Conservation (phyloP, 257 asterid species). For the Solanum pennellii region DNA sequence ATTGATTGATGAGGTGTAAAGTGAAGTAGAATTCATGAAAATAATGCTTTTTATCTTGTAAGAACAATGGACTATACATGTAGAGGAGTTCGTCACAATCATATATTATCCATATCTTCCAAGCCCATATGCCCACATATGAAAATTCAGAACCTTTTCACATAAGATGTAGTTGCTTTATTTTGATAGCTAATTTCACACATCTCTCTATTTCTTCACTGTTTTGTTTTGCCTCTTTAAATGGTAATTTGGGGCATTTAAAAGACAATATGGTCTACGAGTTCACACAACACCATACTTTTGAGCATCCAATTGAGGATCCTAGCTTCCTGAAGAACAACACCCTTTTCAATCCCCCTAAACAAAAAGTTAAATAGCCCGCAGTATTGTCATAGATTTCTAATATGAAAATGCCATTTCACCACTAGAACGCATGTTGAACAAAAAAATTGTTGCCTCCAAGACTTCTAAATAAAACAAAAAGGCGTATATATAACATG, state of each 20-base stretch:
- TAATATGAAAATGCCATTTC: not conserved
- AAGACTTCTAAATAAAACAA: too few species aligned
- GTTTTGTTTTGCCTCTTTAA: not conserved
- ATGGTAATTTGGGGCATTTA: not conserved
- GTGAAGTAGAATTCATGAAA: not conserved
- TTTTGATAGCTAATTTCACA: not conserved
- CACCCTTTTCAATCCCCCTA: too few species aligned
- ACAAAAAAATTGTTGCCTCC: too few species aligned
- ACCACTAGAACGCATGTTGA: not conserved
- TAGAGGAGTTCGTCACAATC: not conserved
- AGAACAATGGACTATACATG: not conserved
- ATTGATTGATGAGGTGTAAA: too few species aligned
- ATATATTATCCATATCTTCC: not conserved
- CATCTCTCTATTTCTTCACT: not conserved
- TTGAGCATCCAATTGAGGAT: too few species aligned
- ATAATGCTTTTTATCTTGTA: not conserved
- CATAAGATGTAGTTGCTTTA: not conserved
- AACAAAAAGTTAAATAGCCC: too few species aligned
- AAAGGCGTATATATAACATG: too few species aligned
- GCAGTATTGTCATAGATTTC: not conserved
- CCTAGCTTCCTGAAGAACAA: too few species aligned
- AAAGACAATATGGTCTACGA: not conserved
- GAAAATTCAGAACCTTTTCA: not conserved
- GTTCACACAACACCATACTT: too few species aligned
- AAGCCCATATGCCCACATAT: not conserved